A percentile compares a stretch with the other conserved stretches of the same genome.
These are phyloP conservation scores for Nannochloropsis gaditana DNA, from an alignment of 108 stramenopile genomes.

Conservation along the genomic window DNA sequence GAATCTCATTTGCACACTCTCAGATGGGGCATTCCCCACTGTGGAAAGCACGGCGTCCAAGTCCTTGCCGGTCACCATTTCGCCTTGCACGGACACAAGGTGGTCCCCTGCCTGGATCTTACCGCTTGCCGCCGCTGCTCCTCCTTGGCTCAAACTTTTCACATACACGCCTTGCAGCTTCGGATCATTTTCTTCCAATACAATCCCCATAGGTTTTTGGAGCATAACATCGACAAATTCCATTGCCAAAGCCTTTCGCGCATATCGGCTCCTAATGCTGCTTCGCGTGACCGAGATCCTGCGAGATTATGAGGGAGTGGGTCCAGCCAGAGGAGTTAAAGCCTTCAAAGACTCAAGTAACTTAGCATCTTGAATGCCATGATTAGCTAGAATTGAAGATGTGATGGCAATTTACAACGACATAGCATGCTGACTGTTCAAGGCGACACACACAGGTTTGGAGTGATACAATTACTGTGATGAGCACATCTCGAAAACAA, in stretches of 20 bases:
- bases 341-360: too few species aligned
- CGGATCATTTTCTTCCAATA: neutral
- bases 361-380: too few species aligned
- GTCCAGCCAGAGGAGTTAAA: too few species aligned
- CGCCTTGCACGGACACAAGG: slow-evolving; percentile 12
- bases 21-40: neutral
- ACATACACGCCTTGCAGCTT: slow-evolving; percentile 5
- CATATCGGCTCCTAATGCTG: neutral
- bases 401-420: too few species aligned
- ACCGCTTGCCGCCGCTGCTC: slow-evolving; percentile 1
- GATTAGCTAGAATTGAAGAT: too few species aligned
- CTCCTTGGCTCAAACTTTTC: neutral
- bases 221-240: neutral
- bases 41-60: neutral
- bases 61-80: neutral
- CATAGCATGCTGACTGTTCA: too few species aligned
- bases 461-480: too few species aligned
- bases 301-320: too few species aligned
- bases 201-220: neutral
- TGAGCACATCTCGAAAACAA: too few species aligned
- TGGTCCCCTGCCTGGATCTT: slow-evolving; percentile 9
- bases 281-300: neutral
- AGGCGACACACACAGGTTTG: too few species aligned
- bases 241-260: neutral
- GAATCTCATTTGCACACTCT: slow-evolving; percentile 14